Base-by-base conservation (phyloP, 1,139 yeast species). In the Yamadazyma membranifaciens region DNA sequence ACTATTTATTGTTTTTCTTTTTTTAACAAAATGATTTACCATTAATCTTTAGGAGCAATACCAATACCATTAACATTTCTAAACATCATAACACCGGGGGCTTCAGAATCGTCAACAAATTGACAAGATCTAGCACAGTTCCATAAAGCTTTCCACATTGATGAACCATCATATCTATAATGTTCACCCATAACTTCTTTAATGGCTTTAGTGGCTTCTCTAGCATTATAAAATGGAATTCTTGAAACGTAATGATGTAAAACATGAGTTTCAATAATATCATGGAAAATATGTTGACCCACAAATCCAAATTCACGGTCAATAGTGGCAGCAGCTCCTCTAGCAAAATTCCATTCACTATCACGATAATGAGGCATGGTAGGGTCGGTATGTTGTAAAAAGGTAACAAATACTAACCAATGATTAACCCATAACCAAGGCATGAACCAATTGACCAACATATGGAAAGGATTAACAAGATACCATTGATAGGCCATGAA, bases 281-380 rank as follows among this genome's bases (percentile, higher is more conserved):
- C 95, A 63, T 87, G 96, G 80, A 87, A 84, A 52, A 86, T 73
- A 68, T 80, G 80, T 60, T 78, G 79, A 42, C 95, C 96, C 49
- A 87, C 69, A 56, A 87, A 84, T 20, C 94, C 92, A 62, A 83
- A 84, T 55, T 86, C 80, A 60, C 95, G 78, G 65, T 87, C 95
- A 51, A 87, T 81, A 45, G 95, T 87, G 47, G 91, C 83, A 43
- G 92, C 89, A 22, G 95, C 95, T 53, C 95, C 95, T 56, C 89
- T 76, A 45, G 94, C 92, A 62, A 86, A 87, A 54, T 78, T 86
- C 95, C 95, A 87, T 65, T 83, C 81, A 29, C 64, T 63, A 41
- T 80, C 77, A 45, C 79, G 81, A 68, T 87, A 87, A 63, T 86
- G 95, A 36, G 95, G 88, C 73, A 86, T 73, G 13, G 80, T 64